These are phyloP conservation scores for Nosema granulosis DNA, from an alignment of 371 early-diverging fungal species.

Conservation along the genomic window DNA sequence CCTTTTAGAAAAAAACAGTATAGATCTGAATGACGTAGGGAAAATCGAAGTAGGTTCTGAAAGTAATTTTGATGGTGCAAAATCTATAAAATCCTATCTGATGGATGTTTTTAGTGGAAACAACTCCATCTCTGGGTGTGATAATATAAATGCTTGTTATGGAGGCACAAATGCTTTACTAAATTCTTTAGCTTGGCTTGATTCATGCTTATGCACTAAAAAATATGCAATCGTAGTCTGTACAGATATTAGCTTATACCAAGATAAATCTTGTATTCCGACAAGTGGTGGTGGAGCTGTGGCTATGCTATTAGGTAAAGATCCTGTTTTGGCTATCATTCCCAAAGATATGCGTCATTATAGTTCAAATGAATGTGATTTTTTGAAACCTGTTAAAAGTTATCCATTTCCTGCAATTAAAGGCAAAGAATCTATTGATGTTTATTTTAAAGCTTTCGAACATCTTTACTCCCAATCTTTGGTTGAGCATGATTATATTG, in stretches of 20 bases:
- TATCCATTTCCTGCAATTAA: conserved; percentile 90
- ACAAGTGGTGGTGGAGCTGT: conserved; percentile 88
- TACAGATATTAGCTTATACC: conserved; percentile 90
- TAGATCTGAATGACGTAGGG: conserved; percentile 77
- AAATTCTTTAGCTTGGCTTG: conserved; percentile 87
- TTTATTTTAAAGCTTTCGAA: conserved; percentile 83
- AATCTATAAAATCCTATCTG: conserved; percentile 85
- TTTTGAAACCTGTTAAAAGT: conserved; percentile 87
- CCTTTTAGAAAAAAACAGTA: conserved; percentile 80
- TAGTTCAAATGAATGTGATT: conserved; percentile 85
- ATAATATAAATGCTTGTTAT: conserved; percentile 94
- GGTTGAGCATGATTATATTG: conserved; percentile 32
- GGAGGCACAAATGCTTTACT: conserved; percentile 90
- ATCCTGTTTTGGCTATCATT: conserved; percentile 73
- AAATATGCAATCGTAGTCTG: conserved; percentile 78
- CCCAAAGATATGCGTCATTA: conserved; percentile 26
- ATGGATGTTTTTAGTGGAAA: conserved; percentile 86
- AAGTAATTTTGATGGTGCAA: conserved; percentile 90
- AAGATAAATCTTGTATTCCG: conserved; percentile 79
- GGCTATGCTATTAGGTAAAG: conserved; percentile 82
- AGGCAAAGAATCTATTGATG: conserved; percentile 79
- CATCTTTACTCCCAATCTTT: conserved; percentile 71
- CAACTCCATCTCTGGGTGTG: conserved; percentile 83
- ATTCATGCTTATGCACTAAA: conserved; percentile 83
- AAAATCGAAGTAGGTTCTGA: conserved; percentile 94